Conservation (phyloP, 2,329 filamentous ascomycete species). For the Akanthomyces dipterigenus region DNA sequence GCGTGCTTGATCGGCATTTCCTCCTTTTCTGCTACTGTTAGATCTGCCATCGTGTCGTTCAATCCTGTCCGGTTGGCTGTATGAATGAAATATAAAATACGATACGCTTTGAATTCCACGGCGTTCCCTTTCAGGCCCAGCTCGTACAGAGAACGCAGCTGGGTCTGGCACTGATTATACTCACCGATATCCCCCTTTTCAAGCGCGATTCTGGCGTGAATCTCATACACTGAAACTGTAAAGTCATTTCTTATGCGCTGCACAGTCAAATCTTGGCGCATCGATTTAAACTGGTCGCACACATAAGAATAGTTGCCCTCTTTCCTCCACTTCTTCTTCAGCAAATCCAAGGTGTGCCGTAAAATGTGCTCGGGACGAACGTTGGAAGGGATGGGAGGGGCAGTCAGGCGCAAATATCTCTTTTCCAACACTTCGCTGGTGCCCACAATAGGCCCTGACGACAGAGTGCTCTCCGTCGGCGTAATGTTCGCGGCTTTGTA, state of each 20-base stretch:
- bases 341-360: slow-evolving; percentile 74
- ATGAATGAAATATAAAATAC: slow-evolving; percentile 99
- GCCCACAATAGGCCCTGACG: slow-evolving; percentile 71
- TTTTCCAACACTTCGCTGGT: slow-evolving; percentile 83
- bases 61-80: slow-evolving; percentile 96
- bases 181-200: slow-evolving; percentile 99
- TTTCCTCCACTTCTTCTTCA: slow-evolving; percentile 91
- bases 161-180: slow-evolving; percentile 99
- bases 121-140: slow-evolving; percentile 82
- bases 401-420: slow-evolving; percentile 87
- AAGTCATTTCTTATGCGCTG: slow-evolving; percentile 96
- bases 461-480: slow-evolving; percentile 49
- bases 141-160: slow-evolving; percentile 85
- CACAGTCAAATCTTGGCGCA: slow-evolving; percentile 95
- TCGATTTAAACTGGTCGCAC: slow-evolving; percentile 98
- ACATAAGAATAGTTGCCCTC: slow-evolving; percentile 96
- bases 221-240: slow-evolving; percentile 94
- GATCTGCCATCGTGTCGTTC: slow-evolving; percentile 97
- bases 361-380: slow-evolving; percentile 80
- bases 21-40: slow-evolving; percentile 94
- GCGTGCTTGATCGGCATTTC: slow-evolving; percentile 83
- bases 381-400: slow-evolving; percentile 78
- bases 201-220: slow-evolving; percentile 92
- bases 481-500: slow-evolving; percentile 51
- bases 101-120: slow-evolving; percentile 97